Evolutionary conservation across 768 basidiomycete species (phyloP).

Genomic region (Pleurotus citrinopileatus): DNA sequence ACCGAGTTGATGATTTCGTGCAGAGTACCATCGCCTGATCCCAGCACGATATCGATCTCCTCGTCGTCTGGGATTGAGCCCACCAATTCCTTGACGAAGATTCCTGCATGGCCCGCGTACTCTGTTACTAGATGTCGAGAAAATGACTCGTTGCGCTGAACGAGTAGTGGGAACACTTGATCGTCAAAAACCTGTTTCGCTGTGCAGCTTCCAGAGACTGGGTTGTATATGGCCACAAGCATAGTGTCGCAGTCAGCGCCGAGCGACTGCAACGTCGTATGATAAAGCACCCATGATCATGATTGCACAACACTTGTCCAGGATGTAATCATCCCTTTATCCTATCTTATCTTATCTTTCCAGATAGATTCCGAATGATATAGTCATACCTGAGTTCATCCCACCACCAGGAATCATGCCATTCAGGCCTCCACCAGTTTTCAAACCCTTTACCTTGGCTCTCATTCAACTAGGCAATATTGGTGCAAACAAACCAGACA

Average conservation of each 20-base stretch:
- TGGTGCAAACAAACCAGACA: conserved; percentile 67
- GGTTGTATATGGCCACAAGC: conserved; percentile 72
- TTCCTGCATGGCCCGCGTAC: conserved; percentile 52
- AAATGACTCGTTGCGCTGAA: conserved; percentile 31
- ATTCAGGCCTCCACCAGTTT: conserved; percentile 25
- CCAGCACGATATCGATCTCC: conserved; percentile 51
- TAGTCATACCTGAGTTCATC: neutral
- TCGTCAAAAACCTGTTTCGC: conserved; percentile 55
- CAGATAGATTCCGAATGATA: neutral
- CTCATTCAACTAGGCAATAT: conserved; percentile 86
- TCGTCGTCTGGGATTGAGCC: conserved; percentile 19
- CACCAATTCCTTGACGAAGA: conserved; percentile 39
- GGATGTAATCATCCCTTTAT: neutral
- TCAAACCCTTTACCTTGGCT: conserved; percentile 81
- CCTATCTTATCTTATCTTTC: conserved; percentile 6
- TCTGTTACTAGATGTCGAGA: conserved; percentile 47
- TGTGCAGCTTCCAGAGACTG: conserved; percentile 60
- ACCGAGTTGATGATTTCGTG: conserved; percentile 82
- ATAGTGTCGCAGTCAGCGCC: neutral
- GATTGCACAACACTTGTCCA: neutral
- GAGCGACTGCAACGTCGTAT: neutral
- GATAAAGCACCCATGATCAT: no score
- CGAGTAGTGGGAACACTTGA: conserved; percentile 65
- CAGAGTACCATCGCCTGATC: conserved; percentile 90
- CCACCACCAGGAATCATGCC: neutral